phyloP scores from a whole-genome alignment of 2,329 filamentous ascomycete species.

The Raffaelea ambrosiae region DNA sequence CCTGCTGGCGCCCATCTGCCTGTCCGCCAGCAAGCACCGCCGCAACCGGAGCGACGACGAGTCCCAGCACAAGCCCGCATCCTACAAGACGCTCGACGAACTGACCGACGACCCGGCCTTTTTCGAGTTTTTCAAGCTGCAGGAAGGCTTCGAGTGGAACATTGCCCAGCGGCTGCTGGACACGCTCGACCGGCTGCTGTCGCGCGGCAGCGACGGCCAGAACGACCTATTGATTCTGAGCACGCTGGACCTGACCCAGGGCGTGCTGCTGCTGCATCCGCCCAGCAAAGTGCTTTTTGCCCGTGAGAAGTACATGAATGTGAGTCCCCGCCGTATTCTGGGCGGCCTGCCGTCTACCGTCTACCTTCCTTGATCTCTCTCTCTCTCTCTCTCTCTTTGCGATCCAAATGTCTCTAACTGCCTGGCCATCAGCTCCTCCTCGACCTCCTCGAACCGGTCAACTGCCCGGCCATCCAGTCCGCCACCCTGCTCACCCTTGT shows the following conservation, averaged over 20 bases:
- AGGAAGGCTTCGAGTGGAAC: constrained; percentile 98
- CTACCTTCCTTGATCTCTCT: neutral
- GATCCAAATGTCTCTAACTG: too few relatives aligned
- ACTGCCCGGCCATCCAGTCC: constrained; percentile 86
- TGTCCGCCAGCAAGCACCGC: constrained; percentile 42
- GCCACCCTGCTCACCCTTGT: constrained; percentile 85
- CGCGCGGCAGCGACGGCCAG: constrained; percentile 41
- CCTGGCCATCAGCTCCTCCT: constrained; percentile 70
- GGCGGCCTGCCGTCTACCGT: too few relatives aligned
- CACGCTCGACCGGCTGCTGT: constrained; percentile 19
- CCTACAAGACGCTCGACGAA: constrained; percentile 56
- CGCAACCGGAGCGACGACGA: constrained; percentile 6
- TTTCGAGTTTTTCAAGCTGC: constrained; percentile 89
- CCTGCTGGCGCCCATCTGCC: constrained; percentile 86
- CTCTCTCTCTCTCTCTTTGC: constrained; percentile 2
- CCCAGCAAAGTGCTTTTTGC: constrained; percentile 81
- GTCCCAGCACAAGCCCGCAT: constrained; percentile 19
- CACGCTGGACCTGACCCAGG: constrained; percentile 82
- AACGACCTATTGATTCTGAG: constrained; percentile 85
- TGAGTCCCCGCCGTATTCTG: too few relatives aligned
- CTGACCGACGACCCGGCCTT: constrained; percentile 80
- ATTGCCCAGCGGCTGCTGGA: constrained; percentile 78
- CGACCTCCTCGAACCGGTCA: constrained; percentile 85
- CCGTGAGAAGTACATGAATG: constrained; percentile 90
- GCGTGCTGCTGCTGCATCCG: constrained; percentile 78